Percentiles rank a stretch among this genome's conserved stretches.
These are phyloP conservation scores for Trichophyton equinum DNA, from an alignment of 2,329 filamentous ascomycete species.

Conservation along the genomic window DNA sequence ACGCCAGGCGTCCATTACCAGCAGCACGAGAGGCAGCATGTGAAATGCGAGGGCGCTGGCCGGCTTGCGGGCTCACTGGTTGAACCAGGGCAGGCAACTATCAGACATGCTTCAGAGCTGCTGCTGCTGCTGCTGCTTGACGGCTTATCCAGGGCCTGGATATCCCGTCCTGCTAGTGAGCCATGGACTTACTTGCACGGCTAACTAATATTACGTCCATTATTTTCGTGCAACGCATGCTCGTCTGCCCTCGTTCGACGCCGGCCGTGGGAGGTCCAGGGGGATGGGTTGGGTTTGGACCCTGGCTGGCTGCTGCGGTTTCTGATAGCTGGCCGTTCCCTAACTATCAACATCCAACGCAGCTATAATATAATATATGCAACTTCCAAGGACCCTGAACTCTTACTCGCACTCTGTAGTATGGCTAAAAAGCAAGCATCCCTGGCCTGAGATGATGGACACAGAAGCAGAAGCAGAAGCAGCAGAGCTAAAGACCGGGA, in stretches of 20 bases:
- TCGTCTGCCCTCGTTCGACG: neutral
- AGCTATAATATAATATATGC: too few species aligned
- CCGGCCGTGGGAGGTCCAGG: neutral
- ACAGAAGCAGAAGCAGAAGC: neutral
- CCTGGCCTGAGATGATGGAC: neutral
- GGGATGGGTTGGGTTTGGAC: neutral
- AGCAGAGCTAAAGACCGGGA: neutral
- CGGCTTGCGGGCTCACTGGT: too few species aligned
- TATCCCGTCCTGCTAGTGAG: too few species aligned
- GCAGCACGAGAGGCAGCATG: neutral
- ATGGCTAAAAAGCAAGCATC: neutral
- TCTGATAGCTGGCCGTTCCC: too few species aligned
- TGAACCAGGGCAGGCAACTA: too few species aligned
- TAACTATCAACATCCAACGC: too few species aligned
- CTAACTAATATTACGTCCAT: neutral
- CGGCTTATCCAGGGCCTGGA: neutral
- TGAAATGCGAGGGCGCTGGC: neutral
- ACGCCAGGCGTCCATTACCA: too few species aligned
- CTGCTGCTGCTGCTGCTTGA: too few species aligned
- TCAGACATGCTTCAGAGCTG: too few species aligned
- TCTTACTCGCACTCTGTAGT: neutral
- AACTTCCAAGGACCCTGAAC: neutral
- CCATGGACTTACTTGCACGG: neutral
- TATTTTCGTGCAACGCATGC: neutral
- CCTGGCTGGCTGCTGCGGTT: neutral